phyloP scores from a whole-genome alignment of 2,329 filamentous ascomycete genomes.

The Aplosporella prunicola region DNA sequence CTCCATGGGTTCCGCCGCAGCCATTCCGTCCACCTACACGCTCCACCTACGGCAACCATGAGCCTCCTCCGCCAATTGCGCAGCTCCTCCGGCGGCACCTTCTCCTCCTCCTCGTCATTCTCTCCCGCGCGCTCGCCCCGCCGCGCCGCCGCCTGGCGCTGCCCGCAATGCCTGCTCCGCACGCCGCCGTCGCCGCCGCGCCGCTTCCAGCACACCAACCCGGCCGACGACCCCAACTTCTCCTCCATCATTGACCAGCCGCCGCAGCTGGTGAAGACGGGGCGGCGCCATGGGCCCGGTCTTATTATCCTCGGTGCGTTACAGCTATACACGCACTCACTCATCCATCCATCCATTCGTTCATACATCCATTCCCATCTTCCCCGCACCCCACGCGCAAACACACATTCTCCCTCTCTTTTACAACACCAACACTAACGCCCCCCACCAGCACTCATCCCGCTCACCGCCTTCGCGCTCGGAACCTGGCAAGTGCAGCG shows the following conservation, averaged over 20 bases:
- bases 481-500: conserved; percentile 95
- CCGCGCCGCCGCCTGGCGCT: conserved; percentile 3
- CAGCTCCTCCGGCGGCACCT: no score
- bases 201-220: conserved; percentile 8
- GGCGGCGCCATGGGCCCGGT: conserved; percentile 67
- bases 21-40: no score
- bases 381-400: neutral
- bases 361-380: neutral
- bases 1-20: no score
- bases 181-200: conserved; percentile 13
- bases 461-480: conserved; percentile 78
- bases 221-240: conserved; percentile 67
- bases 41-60: no score
- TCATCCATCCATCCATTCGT: conserved; percentile 6
- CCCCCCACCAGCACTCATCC: conserved; percentile 58
- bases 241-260: conserved; percentile 81
- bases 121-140: no score
- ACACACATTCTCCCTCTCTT: neutral
- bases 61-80: no score
- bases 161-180: conserved; percentile 6
- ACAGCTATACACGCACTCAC: no score
- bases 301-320: conserved; percentile 62
- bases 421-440: neutral
- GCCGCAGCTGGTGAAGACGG: conserved; percentile 65
- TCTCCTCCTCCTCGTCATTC: no score